phyloP scores from a whole-genome alignment of 2,329 filamentous ascomycete species.

The Colletotrichum graminicola region DNA sequence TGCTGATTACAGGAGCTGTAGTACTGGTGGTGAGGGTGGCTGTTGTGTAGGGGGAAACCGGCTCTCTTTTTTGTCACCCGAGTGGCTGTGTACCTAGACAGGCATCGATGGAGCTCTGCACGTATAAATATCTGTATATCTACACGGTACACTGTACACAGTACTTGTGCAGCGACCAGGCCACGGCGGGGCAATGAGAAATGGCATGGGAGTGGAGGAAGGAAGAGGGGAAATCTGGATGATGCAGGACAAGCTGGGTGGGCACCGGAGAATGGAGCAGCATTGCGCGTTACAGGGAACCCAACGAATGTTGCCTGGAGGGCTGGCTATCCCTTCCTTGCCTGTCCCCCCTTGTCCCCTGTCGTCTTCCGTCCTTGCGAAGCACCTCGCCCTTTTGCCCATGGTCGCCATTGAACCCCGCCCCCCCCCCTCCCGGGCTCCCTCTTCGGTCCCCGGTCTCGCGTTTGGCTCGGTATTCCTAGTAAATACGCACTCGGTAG shows the following conservation, averaged over 20 bases:
- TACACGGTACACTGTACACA: too few relatives aligned
- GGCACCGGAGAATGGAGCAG: constrained; percentile 1
- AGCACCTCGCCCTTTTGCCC: constrained; percentile 3
- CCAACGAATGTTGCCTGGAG: constrained; percentile 30
- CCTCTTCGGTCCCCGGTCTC: constrained; percentile 18
- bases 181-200: not conserved
- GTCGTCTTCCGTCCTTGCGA: constrained; percentile 3
- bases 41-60: too few relatives aligned
- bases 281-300: constrained; percentile 14
- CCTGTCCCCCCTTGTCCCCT: not conserved
- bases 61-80: too few relatives aligned
- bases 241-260: constrained; percentile 13
- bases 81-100: not conserved
- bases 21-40: too few relatives aligned
- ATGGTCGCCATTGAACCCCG: constrained; percentile 7
- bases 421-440: not conserved
- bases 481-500: constrained; percentile 39
- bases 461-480: constrained; percentile 40
- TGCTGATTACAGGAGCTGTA: too few relatives aligned
- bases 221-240: not conserved
- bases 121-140: too few relatives aligned
- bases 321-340: not conserved
- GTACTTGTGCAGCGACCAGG: not conserved
- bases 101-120: not conserved
- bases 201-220: not conserved